Conservation (phyloP, 192 early-diverging fungal species). For the Mortierella antarctica region DNA sequence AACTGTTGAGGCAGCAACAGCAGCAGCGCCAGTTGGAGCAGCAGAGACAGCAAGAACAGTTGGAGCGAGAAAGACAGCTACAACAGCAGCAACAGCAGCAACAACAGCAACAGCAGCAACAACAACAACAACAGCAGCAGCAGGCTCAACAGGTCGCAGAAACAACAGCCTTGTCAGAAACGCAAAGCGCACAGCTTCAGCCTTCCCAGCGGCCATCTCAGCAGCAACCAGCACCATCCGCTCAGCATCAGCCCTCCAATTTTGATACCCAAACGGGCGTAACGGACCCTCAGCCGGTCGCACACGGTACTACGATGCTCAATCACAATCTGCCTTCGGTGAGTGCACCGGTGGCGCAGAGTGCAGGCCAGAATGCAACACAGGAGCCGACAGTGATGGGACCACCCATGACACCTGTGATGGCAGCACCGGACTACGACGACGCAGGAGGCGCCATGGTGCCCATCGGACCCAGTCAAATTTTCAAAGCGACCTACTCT, state of each 20-base stretch:
- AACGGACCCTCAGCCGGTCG: no score
- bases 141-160: neutral
- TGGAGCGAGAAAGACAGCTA: conserved; percentile 7
- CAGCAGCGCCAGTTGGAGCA: conserved; percentile 17
- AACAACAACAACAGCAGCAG: conserved; percentile 5
- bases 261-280: no score
- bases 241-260: no score
- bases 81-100: conserved; percentile 8
- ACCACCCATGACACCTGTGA: conserved; percentile 3
- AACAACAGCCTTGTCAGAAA: no score
- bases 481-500: conserved; percentile 93
- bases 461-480: conserved; percentile 44
- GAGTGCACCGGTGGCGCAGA: no score
- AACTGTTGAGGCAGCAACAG: conserved; percentile 29
- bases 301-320: no score
- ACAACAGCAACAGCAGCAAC: conserved; percentile 8
- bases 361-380: neutral
- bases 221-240: no score
- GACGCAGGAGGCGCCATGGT: neutral
- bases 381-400: neutral
- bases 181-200: no score
- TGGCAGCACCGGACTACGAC: neutral
- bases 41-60: conserved; percentile 13
- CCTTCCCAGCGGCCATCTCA: no score
- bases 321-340: no score